A percentile compares a stretch with the other conserved stretches of the same genome.
phyloP scores from a whole-genome alignment of 768 basidiomycete genomes.

The Exsudoporus frostii region DNA sequence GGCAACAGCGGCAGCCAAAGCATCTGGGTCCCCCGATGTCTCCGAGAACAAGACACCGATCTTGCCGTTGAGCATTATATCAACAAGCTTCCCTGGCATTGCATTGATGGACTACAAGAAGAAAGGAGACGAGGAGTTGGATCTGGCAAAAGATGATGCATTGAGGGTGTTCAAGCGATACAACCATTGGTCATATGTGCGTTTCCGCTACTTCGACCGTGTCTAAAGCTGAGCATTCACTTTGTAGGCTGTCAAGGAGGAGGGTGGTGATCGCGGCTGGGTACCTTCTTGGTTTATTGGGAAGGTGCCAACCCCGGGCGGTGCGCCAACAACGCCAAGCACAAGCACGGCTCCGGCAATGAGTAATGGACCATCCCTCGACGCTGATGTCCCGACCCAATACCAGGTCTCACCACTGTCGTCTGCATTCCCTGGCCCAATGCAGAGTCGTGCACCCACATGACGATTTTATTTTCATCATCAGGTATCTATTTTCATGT shows the following conservation, averaged over 20 bases:
- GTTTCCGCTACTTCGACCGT: constrained; percentile 21
- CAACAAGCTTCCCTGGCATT: constrained; percentile 95
- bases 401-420: constrained; percentile 73
- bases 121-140: constrained; percentile 90
- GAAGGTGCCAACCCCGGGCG: constrained; percentile 56
- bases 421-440: constrained; percentile 63
- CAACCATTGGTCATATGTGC: constrained; percentile 94
- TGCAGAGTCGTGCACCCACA: constrained; percentile 21
- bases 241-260: constrained; percentile 84
- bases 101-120: constrained; percentile 96
- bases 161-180: constrained; percentile 96
- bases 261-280: constrained; percentile 93
- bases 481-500: constrained; percentile 22
- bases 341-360: constrained; percentile 40
- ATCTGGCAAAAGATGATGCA: constrained; percentile 82
- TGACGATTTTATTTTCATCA: constrained; percentile 16
- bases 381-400: constrained; percentile 42
- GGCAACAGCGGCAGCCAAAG: constrained; percentile 62
- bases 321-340: constrained; percentile 47
- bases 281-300: constrained; percentile 98
- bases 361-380: constrained; percentile 29
- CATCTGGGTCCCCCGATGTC: constrained; percentile 39
- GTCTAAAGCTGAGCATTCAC: constrained; percentile 3
- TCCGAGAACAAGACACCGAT: constrained; percentile 68
- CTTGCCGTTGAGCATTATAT: constrained; percentile 85